phyloP scores from a whole-genome alignment of 345 rosid species.

The Microcos paniculata region DNA sequence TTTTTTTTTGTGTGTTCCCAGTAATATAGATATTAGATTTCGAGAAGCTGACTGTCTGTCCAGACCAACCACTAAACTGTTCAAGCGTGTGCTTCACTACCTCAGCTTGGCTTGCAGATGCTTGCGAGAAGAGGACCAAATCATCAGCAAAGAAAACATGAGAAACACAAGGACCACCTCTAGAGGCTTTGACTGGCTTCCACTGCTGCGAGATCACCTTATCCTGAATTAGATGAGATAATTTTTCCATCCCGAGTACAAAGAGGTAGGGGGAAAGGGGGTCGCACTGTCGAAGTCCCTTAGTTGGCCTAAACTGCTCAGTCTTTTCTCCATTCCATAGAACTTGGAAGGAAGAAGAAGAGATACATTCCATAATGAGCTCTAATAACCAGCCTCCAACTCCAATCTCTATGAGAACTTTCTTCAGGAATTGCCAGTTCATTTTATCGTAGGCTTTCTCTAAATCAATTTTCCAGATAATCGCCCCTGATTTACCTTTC shows the following conservation, averaged over 20 bases:
- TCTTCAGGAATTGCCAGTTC: neutral
- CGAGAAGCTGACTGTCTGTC: neutral
- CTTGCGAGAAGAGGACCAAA: neutral
- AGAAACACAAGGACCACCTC: neutral
- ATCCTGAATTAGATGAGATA: neutral
- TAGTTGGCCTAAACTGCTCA: neutral
- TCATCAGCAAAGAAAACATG: neutral
- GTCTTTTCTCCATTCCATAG: neutral
- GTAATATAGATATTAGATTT: too few relatives aligned
- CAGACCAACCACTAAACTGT: neutral
- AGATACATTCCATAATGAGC: too few relatives aligned
- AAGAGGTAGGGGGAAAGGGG: neutral
- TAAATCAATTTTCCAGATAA: neutral
- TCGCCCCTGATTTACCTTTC: neutral
- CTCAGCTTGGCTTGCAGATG: neutral
- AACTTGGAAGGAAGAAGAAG: neutral
- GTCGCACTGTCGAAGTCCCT: neutral
- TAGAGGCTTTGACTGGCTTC: neutral
- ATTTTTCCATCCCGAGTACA: neutral
- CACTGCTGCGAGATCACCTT: neutral
- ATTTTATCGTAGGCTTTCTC: neutral
- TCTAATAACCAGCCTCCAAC: fast-evolving
- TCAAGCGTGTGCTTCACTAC: neutral
- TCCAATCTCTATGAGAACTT: neutral
- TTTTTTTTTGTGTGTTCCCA: too few relatives aligned